Conservation (phyloP, 768 basidiomycete genomes). For the Clavaria fumosa region DNA sequence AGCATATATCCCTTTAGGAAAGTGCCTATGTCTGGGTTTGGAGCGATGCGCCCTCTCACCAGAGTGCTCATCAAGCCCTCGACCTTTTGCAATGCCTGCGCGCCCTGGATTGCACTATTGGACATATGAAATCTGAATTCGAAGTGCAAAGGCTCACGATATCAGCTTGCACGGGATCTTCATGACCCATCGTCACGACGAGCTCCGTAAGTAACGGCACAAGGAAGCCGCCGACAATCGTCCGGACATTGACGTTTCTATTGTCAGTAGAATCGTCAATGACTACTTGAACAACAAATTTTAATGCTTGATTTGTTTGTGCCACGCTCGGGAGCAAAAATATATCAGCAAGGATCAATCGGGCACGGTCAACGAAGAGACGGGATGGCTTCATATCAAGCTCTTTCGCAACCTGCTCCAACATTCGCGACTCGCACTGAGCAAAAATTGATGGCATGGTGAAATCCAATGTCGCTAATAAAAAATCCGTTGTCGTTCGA, state of each 20-base stretch:
- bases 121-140: background rate
- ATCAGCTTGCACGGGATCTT: constrained; percentile 28
- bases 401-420: constrained; percentile 46
- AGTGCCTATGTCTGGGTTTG: constrained; percentile 27
- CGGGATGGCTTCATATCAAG: constrained; percentile 28
- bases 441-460: constrained; percentile 62
- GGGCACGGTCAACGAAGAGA: constrained; percentile 40
- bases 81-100: constrained; percentile 24
- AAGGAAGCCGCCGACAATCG: constrained; percentile 49
- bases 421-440: constrained; percentile 36
- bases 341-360: constrained; percentile 48
- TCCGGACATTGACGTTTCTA: constrained; percentile 26
- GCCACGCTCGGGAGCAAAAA: constrained; percentile 42
- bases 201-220: constrained; percentile 61
- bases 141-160: constrained; percentile 19
- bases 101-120: constrained; percentile 14
- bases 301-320: constrained; percentile 41
- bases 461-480: constrained; percentile 43
- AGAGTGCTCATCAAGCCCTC: constrained; percentile 27
- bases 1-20: constrained; percentile 70
- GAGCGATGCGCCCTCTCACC: constrained; percentile 14
- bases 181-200: constrained; percentile 65
- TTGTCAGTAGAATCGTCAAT: constrained; percentile 26
- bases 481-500: constrained; percentile 39
- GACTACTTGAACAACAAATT: constrained; percentile 50